These are phyloP conservation scores for Boletellus sp. DNA, from an alignment of 768 basidiomycete species.

Conservation along the genomic window DNA sequence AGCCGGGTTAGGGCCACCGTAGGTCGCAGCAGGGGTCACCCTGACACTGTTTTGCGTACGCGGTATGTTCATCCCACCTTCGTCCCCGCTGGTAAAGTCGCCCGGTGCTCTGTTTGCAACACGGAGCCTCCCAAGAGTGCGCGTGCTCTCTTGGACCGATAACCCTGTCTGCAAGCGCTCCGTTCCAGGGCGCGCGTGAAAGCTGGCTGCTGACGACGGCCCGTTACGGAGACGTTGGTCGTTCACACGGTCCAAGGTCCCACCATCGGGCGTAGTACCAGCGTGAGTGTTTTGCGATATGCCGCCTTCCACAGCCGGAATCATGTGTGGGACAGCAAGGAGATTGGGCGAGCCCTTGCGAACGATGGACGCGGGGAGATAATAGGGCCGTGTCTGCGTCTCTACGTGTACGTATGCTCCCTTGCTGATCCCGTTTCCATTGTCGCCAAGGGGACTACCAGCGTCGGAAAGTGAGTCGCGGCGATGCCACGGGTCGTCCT, in stretches of 20 bases:
- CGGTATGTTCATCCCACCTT: conserved; percentile 22
- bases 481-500: conserved; percentile 34
- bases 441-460: neutral
- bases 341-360: conserved; percentile 17
- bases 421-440: conserved; percentile 1
- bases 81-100: conserved; percentile 37
- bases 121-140: conserved; percentile 43
- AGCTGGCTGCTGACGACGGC: conserved; percentile 4
- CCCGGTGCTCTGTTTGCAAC: conserved; percentile 49
- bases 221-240: neutral
- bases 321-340: conserved; percentile 16
- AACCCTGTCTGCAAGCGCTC: conserved; percentile 13
- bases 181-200: conserved; percentile 10
- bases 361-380: conserved; percentile 24
- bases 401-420: neutral
- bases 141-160: conserved; percentile 30
- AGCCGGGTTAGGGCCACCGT: neutral
- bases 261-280: neutral
- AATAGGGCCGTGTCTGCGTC: conserved; percentile 20
- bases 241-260: neutral
- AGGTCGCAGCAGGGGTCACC: neutral
- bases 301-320: conserved; percentile 1
- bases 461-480: conserved; percentile 8
- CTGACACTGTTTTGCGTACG: neutral
- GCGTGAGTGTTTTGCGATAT: conserved; percentile 2